Evolutionary conservation across 2,329 filamentous ascomycete genomes (phyloP), one percentile per base, ranked within the genome.

Genomic region (Cadophora malorum): DNA sequence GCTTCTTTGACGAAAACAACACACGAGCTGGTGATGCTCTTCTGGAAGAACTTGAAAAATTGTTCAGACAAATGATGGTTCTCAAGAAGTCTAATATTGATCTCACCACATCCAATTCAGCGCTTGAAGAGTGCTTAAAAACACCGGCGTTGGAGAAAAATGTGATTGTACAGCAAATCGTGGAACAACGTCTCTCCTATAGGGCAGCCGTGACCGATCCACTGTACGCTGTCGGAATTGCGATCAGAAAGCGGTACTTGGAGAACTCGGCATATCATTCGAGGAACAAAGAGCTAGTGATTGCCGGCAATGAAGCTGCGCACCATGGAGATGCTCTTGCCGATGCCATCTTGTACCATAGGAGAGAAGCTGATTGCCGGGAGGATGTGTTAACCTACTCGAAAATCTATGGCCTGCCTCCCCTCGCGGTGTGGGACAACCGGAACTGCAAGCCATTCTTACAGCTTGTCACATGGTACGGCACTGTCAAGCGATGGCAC

Each of bases 401-500:
- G 3, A 41, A 59, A 5, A 41, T 41, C 10, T 59, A 59, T 23
- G 55, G 55, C 12, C 1, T 59, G 2, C 4, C 7, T 16, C 33
- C 55, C 14, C n/a, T 10, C 4, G 3, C 16, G 4, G 33, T 59
- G n/a, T 59, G 55, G 55, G 6, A 16, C 4, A 16, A 41, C 14
- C 19, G 16, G 6, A 2, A 41, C 55, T 59, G 55, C n/a, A 25
- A 41, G 10, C 33, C 19, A 16, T 59, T 59, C n/a, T 4, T 41
- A 14, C n/a, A 59, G 21, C 33, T 59, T 21, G 19, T 59, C 12
- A 59, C 55, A 41, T 59, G 55, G 33, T 59, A 59, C 35, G 55
- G 33, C 16, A 41, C 33, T 25, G 55, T 59, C n/a, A 59, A 45
- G 35, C 55, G 55, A 14, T 59, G 55, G 55, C 33, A 25, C n/a